Conservation (phyloP, 805 yeast genomes). For the Priceomyces melissophilus region DNA sequence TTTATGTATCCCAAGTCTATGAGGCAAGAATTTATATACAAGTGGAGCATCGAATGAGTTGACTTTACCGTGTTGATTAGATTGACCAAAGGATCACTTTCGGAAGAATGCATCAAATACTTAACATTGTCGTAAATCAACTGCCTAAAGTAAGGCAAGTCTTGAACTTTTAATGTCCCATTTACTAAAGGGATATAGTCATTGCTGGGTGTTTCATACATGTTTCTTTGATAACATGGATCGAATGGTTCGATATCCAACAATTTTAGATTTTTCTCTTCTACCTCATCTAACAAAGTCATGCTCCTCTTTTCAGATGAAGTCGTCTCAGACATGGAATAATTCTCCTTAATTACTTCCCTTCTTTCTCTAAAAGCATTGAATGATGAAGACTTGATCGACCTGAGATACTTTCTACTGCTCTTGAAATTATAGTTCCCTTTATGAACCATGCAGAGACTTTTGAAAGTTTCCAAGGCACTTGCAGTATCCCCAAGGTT, state of each 20-base stretch:
- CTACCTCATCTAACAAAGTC: constrained; percentile 3
- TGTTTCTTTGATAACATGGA: constrained; percentile 26
- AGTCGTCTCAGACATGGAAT: neutral
- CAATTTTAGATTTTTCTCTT: constrained; percentile 1
- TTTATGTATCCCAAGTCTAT: constrained; percentile 20
- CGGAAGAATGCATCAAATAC: constrained; percentile 4
- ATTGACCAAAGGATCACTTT: constrained; percentile 5
- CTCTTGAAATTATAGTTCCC: constrained; percentile 17
- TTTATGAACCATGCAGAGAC: constrained; percentile 15
- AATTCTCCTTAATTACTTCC: constrained; percentile 18
- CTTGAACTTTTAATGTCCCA: constrained; percentile 24
- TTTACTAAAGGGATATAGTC: constrained; percentile 22
- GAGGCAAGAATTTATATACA: constrained; percentile 25
- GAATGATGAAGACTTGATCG: constrained; percentile 12
- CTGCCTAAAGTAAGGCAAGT: constrained; percentile 28
- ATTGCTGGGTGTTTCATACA: constrained; percentile 19
- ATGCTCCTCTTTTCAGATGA: neutral
- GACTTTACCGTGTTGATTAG: constrained; percentile 17
- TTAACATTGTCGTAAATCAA: constrained; percentile 18
- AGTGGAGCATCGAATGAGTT: constrained; percentile 23
- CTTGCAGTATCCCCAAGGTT: constrained; percentile 14
- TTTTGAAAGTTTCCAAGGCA: constrained; percentile 22
- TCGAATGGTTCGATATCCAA: constrained; percentile 11
- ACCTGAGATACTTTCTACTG: constrained; percentile 7
- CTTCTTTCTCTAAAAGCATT: constrained; percentile 21